Conservation (phyloP, 2,329 filamentous ascomycete species). For the Lasiodiplodia sp. region DNA sequence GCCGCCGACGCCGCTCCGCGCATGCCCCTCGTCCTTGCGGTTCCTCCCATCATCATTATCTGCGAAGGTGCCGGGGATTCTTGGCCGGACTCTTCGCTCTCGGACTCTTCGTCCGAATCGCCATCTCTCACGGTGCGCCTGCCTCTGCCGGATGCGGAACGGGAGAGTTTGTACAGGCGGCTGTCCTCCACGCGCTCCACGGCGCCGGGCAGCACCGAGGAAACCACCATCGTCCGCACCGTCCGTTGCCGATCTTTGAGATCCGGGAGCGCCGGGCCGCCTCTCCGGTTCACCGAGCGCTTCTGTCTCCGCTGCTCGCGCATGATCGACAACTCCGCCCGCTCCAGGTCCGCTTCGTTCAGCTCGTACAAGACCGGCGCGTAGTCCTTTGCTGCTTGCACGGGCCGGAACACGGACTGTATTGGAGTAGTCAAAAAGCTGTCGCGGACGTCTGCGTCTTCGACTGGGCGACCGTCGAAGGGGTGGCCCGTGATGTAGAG, state of each 20-base stretch:
- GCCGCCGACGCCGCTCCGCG: slow-evolving; percentile 86
- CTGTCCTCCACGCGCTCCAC: slow-evolving; percentile 82
- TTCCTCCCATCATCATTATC: slow-evolving; percentile 72
- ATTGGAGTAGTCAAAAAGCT: slow-evolving; percentile 88
- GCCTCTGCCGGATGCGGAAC: slow-evolving; percentile 47
- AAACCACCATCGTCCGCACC: slow-evolving; percentile 89
- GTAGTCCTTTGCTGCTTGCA: slow-evolving; percentile 92
- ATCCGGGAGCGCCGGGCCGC: slow-evolving; percentile 92
- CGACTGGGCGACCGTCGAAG: slow-evolving; percentile 91
- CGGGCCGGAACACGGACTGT: slow-evolving; percentile 82
- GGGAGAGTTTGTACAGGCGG: slow-evolving; percentile 75
- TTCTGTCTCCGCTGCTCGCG: slow-evolving; percentile 95
- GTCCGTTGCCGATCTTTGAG: slow-evolving; percentile 94
- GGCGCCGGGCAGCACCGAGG: slow-evolving; percentile 88
- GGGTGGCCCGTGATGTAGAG: slow-evolving; percentile 92
- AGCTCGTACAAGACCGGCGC: slow-evolving; percentile 93
- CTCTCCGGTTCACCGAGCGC: slow-evolving; percentile 89
- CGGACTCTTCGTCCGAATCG: slow-evolving; percentile 88
- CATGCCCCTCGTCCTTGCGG: slow-evolving; percentile 85
- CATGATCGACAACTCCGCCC: slow-evolving; percentile 90
- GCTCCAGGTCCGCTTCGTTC: slow-evolving; percentile 86
- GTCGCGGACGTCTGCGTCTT: slow-evolving; percentile 86
- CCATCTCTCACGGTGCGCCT: slow-evolving; percentile 67
- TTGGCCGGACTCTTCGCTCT: slow-evolving; percentile 85
- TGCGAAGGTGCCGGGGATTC: slow-evolving; percentile 82